Evolutionary conservation across 768 basidiomycete genomes (phyloP).

Genomic region (Pleurotus tuoliensis): DNA sequence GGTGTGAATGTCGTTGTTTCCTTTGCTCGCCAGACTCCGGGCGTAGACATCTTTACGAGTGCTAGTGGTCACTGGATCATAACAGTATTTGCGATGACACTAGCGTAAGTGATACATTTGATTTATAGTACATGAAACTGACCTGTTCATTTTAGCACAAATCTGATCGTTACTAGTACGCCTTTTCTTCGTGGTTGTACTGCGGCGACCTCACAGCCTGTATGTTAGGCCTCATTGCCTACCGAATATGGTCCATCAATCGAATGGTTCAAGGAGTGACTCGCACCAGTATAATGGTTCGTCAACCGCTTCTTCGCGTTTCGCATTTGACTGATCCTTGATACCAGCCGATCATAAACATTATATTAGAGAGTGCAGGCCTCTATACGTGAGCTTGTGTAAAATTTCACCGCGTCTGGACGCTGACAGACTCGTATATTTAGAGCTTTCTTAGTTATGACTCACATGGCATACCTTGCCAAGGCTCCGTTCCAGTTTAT

Average conservation of each 20-base stretch:
- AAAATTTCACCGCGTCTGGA: not conserved
- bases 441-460: conserved; percentile 1
- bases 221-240: not conserved
- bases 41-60: conserved; percentile 2
- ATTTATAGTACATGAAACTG: not conserved
- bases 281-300: conserved; percentile 1
- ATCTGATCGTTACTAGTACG: not conserved
- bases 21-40: not conserved
- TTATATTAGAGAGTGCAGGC: conserved; percentile 2
- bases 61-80: conserved; percentile 4
- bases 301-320: not conserved
- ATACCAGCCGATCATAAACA: not conserved
- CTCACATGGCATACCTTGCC: conserved; percentile 4
- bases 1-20: conserved; percentile 1
- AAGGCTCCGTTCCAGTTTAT: conserved; percentile 1
- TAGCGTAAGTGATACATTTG: not conserved
- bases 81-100: conserved; percentile 1
- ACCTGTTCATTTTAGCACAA: not conserved
- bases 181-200: not conserved
- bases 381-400: not conserved
- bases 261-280: not conserved
- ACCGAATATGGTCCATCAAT: conserved; percentile 5
- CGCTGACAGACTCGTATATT: no score
- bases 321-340: not conserved
- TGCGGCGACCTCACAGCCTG: not conserved